Percentiles rank a stretch among this genome's conserved stretches.
phyloP scores from a whole-genome alignment of 2,329 filamentous ascomycete genomes.

The Endothia cerciana region DNA sequence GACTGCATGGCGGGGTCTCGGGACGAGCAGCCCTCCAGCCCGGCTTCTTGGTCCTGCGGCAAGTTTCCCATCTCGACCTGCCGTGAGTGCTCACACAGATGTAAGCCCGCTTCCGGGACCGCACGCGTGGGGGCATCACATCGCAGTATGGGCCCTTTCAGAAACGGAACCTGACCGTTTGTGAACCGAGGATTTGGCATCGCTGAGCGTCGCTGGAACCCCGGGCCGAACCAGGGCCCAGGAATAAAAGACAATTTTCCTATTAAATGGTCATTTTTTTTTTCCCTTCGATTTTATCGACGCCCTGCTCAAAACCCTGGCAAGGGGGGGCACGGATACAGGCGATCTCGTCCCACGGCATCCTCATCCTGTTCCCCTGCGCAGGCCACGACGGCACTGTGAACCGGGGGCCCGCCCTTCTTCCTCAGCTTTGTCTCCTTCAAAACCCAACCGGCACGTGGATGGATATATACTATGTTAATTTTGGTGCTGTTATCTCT shows the following conservation, averaged over 20 bases:
- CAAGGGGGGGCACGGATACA: background rate
- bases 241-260: background rate
- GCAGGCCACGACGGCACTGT: background rate
- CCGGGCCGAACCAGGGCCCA: background rate
- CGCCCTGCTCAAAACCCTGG: background rate
- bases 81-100: background rate
- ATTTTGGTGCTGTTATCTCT: background rate
- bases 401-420: conserved; percentile 14
- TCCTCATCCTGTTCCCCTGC: background rate
- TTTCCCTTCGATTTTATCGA: background rate
- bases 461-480: too few species aligned
- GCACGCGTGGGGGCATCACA: too few species aligned
- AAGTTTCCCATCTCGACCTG: background rate
- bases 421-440: conserved; percentile 26
- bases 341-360: background rate
- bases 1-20: background rate
- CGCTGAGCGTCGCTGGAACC: background rate
- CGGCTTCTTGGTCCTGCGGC: background rate
- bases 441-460: background rate
- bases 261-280: background rate
- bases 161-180: background rate
- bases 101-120: too few species aligned
- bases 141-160: background rate
- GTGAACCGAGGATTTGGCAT: background rate
- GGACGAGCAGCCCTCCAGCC: background rate